Percentiles rank a stretch among this genome's conserved stretches.
Conservation (phyloP, 169 alveolate species). For the Neospora caninum region DNA sequence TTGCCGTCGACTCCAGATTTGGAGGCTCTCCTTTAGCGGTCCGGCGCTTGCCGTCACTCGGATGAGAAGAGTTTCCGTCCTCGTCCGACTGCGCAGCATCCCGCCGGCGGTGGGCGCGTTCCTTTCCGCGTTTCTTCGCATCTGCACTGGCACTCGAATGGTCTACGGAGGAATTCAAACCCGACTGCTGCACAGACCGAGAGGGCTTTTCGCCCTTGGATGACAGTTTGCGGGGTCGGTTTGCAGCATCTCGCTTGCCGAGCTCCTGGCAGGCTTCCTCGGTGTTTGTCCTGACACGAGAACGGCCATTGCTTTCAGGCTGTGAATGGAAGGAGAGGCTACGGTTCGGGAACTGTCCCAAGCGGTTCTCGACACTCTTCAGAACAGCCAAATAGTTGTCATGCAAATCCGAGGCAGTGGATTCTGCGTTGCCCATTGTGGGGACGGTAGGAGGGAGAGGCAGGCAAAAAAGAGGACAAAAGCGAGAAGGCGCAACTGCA, state of each 20-base stretch:
- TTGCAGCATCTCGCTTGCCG: neutral
- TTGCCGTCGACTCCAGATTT: neutral
- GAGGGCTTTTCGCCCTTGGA: neutral
- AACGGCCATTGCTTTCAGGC: neutral
- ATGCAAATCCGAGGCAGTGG: slow-evolving; percentile 38
- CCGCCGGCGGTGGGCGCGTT: neutral
- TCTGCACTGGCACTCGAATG: neutral
- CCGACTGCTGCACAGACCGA: neutral
- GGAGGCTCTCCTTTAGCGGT: neutral
- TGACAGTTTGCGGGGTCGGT: neutral
- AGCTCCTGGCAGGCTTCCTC: neutral
- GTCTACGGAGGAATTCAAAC: neutral
- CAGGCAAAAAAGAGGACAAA: neutral
- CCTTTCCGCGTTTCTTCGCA: neutral
- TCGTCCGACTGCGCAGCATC: neutral
- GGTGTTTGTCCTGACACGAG: neutral
- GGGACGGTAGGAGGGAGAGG: neutral
- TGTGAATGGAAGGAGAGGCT: neutral
- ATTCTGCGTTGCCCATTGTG: slow-evolving; percentile 59
- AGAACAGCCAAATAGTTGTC: slow-evolving; percentile 56
- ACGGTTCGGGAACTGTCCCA: neutral
- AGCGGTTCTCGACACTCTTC: slow-evolving; percentile 52
- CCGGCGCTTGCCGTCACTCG: neutral
- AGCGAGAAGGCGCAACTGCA: too few relatives aligned
- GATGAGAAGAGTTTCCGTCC: neutral